Percentiles rank a stretch among this genome's conserved stretches.
These are phyloP conservation scores for Decorospora gaudefroyi DNA, from an alignment of 2,329 filamentous ascomycete species.

Conservation along the genomic window DNA sequence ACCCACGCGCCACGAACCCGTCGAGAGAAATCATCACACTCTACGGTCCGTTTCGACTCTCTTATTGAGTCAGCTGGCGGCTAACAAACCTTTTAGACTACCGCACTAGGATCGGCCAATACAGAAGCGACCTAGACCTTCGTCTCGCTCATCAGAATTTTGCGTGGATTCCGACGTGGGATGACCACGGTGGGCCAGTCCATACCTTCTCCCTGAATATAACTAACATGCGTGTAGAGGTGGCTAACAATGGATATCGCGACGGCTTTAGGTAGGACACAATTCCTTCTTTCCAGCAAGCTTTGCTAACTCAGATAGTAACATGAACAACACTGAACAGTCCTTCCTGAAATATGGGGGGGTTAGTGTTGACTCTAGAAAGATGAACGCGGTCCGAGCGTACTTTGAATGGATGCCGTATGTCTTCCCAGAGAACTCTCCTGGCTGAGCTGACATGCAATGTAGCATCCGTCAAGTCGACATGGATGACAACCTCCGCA, in stretches of 20 bases:
- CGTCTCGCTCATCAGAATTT: slow-evolving; percentile 49
- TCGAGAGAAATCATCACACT: slow-evolving; percentile 48
- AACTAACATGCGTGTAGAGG: slow-evolving; percentile 36
- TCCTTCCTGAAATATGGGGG: slow-evolving; percentile 49
- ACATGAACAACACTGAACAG: slow-evolving; percentile 52
- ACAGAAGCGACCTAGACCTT: slow-evolving; percentile 50
- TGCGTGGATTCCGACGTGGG: slow-evolving; percentile 54
- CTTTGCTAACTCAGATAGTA: slow-evolving; percentile 10
- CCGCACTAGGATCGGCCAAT: slow-evolving; percentile 47
- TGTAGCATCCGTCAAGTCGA: slow-evolving; percentile 50
- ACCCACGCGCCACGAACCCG: slow-evolving; percentile 34
- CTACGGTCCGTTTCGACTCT: slow-evolving; percentile 30
- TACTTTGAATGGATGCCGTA: slow-evolving; percentile 54
- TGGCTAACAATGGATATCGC: slow-evolving; percentile 51
- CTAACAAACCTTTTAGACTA: slow-evolving; percentile 40
- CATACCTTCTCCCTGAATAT: not conserved
- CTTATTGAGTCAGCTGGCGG: not conserved
- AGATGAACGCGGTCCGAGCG: slow-evolving; percentile 54
- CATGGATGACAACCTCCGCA: slow-evolving; percentile 52
- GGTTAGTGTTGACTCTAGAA: slow-evolving; percentile 50
- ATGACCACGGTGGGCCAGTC: slow-evolving; percentile 36
- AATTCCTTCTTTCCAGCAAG: no score
- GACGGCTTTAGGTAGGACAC: slow-evolving; percentile 39
- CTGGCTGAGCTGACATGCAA: slow-evolving; percentile 49
- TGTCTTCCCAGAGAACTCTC: slow-evolving; percentile 37